Conservation (phyloP, 257 asterid species). For the Echium plantagineum region DNA sequence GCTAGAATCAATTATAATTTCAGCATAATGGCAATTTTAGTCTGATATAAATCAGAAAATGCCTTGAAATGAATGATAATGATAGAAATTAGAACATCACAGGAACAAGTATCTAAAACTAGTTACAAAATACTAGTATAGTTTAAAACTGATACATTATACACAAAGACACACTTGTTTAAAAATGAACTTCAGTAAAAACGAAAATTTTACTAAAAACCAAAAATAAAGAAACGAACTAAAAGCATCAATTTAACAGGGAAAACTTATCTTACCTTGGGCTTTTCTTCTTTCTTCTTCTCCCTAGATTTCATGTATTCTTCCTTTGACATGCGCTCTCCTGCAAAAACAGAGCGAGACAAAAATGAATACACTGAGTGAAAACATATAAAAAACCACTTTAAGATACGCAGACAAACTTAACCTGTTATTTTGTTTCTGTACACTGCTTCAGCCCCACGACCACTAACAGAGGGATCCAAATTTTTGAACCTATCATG, state of each 20-base stretch:
- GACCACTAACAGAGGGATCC: slow-evolving; percentile 78
- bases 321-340: slow-evolving; percentile 76
- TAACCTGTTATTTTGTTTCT: slow-evolving; percentile 77
- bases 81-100: neutral
- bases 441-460: slow-evolving; percentile 64
- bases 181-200: too few species aligned
- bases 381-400: slow-evolving; percentile 6
- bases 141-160: too few species aligned
- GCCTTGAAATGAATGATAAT: neutral
- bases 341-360: slow-evolving; percentile 29
- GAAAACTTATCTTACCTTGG: slow-evolving; percentile 45
- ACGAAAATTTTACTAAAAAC: too few species aligned
- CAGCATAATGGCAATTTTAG: neutral
- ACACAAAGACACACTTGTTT: too few species aligned
- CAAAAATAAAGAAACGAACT: neutral
- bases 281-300: slow-evolving; percentile 63
- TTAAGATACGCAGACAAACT: slow-evolving; percentile 3
- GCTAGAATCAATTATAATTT: neutral
- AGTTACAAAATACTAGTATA: too few species aligned
- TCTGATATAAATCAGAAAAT: neutral
- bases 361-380: neutral
- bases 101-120: too few species aligned
- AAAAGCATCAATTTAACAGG: neutral
- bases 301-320: slow-evolving; percentile 47
- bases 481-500: slow-evolving; percentile 51